phyloP scores from a whole-genome alignment of 2,329 filamentous ascomycete genomes.

The Penicillium aurantiogriseum region DNA sequence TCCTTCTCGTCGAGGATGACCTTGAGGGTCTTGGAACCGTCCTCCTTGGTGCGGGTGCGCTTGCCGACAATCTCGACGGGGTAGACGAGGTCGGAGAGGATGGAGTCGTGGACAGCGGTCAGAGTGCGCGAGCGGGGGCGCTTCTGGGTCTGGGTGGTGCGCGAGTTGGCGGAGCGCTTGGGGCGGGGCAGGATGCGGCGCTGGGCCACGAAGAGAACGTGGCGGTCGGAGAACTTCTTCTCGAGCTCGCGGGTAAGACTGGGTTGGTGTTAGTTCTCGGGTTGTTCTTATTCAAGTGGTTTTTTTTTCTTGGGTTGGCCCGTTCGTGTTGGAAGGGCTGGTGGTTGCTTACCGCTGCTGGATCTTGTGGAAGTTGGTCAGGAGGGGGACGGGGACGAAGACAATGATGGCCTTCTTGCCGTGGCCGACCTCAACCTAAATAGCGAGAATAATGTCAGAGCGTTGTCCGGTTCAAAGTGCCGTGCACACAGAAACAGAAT shows the following conservation, averaged over 20 bases:
- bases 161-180: slow-evolving; percentile 95
- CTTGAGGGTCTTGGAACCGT: slow-evolving; percentile 98
- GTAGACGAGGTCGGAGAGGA: slow-evolving; percentile 97
- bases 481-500: slow-evolving; percentile 14
- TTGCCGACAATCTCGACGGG: slow-evolving; percentile 99
- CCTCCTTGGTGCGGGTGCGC: slow-evolving; percentile 97
- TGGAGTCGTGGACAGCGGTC: slow-evolving; percentile 97
- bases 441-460: slow-evolving; percentile 42
- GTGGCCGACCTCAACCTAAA: slow-evolving; percentile 98
- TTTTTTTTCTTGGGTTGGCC: not conserved
- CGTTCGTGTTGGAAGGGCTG: slow-evolving; percentile 7
- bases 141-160: slow-evolving; percentile 98
- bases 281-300: not conserved
- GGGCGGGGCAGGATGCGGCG: slow-evolving; percentile 98
- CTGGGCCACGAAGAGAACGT: slow-evolving; percentile 97
- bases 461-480: slow-evolving; percentile 9
- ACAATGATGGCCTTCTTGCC: slow-evolving; percentile 99
- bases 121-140: slow-evolving; percentile 96
- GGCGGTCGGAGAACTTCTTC: slow-evolving; percentile 99
- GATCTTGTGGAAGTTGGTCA: slow-evolving; percentile 97
- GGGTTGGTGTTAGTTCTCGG: slow-evolving; percentile 13
- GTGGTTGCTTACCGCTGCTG: slow-evolving; percentile 84
- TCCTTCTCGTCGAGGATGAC: slow-evolving; percentile 99
- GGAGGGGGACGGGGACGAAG: slow-evolving; percentile 99
- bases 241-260: slow-evolving; percentile 99